These are phyloP conservation scores for Moesziomyces sp. DNA, from an alignment of 1,284 basidiomycete species.

Conservation along the genomic window DNA sequence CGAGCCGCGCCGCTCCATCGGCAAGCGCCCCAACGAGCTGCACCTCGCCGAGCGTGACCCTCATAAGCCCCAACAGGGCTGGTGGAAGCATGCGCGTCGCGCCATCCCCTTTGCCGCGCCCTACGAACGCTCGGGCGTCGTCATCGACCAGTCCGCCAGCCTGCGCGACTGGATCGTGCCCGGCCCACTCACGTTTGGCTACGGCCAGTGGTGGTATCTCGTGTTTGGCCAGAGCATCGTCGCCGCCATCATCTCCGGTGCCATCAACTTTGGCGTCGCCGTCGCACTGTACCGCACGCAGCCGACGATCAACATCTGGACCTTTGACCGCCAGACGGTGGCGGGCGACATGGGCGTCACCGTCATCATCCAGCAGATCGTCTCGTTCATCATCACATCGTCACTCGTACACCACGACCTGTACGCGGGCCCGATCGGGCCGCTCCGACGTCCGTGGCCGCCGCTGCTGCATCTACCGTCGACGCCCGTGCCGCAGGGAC, in stretches of 20 bases:
- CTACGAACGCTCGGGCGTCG: slow-evolving; percentile 39
- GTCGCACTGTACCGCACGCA: slow-evolving; percentile 51
- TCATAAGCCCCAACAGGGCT: slow-evolving; percentile 9
- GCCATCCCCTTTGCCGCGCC: slow-evolving; percentile 49
- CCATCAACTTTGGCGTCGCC: slow-evolving; percentile 64
- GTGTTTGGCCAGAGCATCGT: slow-evolving; percentile 31
- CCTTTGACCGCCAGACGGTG: slow-evolving; percentile 54
- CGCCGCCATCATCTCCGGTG: slow-evolving; percentile 50
- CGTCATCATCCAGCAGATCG: slow-evolving; percentile 61
- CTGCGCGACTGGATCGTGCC: slow-evolving; percentile 40
- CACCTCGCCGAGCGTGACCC: slow-evolving; percentile 29
- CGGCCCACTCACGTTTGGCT: slow-evolving; percentile 37
- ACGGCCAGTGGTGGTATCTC: slow-evolving; percentile 49
- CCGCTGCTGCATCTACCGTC: slow-evolving; percentile 59
- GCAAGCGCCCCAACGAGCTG: slow-evolving; percentile 38
- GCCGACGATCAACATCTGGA: slow-evolving; percentile 54
- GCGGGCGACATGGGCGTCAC: slow-evolving; percentile 66
- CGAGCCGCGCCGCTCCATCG: slow-evolving; percentile 47
- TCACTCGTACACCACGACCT: slow-evolving; percentile 56
- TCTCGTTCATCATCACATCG: slow-evolving; percentile 62
- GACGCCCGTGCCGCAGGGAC: slow-evolving; percentile 43
- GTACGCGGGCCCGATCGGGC: slow-evolving; percentile 47
- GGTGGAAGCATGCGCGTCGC: slow-evolving; percentile 9
- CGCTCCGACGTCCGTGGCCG: slow-evolving; percentile 58
- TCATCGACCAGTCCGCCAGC: slow-evolving; percentile 32